phyloP scores from a whole-genome alignment of 306 rosid species.

The Fragaria iinumae region DNA sequence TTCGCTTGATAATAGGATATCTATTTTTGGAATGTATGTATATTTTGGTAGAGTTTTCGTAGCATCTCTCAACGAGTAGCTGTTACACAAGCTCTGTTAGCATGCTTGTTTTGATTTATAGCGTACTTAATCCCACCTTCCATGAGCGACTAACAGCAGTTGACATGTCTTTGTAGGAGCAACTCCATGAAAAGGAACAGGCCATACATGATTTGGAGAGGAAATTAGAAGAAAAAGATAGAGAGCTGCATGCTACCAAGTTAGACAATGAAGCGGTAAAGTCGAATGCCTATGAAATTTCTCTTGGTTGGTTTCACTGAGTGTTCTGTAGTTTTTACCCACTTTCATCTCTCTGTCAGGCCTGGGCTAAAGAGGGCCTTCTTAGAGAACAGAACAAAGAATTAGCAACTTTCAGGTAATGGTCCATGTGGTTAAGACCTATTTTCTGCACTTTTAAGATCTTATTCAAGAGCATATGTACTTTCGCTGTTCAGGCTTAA shows the following conservation, averaged over 20 bases:
- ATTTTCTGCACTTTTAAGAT: neutral
- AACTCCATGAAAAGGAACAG: slow-evolving; percentile 72
- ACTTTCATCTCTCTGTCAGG: slow-evolving; percentile 41
- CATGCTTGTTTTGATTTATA: neutral
- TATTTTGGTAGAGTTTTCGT: neutral
- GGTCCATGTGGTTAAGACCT: slow-evolving; percentile 12
- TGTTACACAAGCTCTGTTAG: neutral
- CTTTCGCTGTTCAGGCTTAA: neutral
- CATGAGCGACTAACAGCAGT: slow-evolving; percentile 12
- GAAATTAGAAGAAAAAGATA: slow-evolving; percentile 83
- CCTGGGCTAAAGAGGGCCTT: slow-evolving; percentile 95
- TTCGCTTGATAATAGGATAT: slow-evolving; percentile 10
- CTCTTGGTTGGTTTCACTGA: neutral
- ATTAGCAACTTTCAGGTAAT: slow-evolving; percentile 78
- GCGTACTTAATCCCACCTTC: neutral
- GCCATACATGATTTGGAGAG: slow-evolving; percentile 72
- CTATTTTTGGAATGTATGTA: slow-evolving; percentile 1
- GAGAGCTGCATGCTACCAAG: slow-evolving; percentile 78
- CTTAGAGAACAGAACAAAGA: slow-evolving; percentile 87
- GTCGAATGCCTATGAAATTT: slow-evolving; percentile 30
- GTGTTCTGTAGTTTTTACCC: slow-evolving; percentile 5
- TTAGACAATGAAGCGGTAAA: slow-evolving; percentile 89
- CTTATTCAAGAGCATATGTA: neutral
- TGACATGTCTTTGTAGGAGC: slow-evolving; percentile 59
- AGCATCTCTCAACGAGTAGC: neutral